Conservation (phyloP, 768 basidiomycete genomes). For the Boletus rubescentipes region DNA sequence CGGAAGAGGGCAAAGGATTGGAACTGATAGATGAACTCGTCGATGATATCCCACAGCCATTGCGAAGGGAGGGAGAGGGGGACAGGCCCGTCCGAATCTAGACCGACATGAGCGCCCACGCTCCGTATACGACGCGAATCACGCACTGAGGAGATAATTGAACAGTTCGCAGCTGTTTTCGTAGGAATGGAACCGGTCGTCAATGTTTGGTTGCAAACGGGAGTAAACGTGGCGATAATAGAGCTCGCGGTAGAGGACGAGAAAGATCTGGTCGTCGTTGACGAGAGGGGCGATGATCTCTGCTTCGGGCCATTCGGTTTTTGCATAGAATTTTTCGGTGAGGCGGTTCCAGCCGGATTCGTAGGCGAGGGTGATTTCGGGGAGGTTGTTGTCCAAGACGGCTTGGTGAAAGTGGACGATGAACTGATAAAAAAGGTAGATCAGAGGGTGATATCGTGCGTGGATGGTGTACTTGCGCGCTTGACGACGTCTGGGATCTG, state of each 20-base stretch:
- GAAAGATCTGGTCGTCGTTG: slow-evolving; percentile 93
- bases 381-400: slow-evolving; percentile 85
- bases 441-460: neutral
- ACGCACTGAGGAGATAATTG: slow-evolving; percentile 89
- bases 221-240: slow-evolving; percentile 97
- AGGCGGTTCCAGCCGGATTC: slow-evolving; percentile 97
- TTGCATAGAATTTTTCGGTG: slow-evolving; percentile 93
- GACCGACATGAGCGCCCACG: neutral
- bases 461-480: slow-evolving; percentile 48
- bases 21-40: slow-evolving; percentile 98
- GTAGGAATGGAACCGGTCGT: slow-evolving; percentile 97
- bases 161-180: slow-evolving; percentile 98
- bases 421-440: slow-evolving; percentile 53
- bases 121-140: neutral
- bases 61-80: slow-evolving; percentile 92
- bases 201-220: slow-evolving; percentile 89
- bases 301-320: slow-evolving; percentile 96
- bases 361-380: slow-evolving; percentile 90
- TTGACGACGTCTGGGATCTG: slow-evolving; percentile 89
- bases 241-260: slow-evolving; percentile 94
- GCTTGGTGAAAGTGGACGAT: slow-evolving; percentile 95
- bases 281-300: slow-evolving; percentile 94
- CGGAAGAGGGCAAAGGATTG: slow-evolving; percentile 94
- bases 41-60: slow-evolving; percentile 98
- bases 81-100: slow-evolving; percentile 91